Conservation (phyloP, 2,329 filamentous ascomycete species). For the Hymenoscyphus repandus region DNA sequence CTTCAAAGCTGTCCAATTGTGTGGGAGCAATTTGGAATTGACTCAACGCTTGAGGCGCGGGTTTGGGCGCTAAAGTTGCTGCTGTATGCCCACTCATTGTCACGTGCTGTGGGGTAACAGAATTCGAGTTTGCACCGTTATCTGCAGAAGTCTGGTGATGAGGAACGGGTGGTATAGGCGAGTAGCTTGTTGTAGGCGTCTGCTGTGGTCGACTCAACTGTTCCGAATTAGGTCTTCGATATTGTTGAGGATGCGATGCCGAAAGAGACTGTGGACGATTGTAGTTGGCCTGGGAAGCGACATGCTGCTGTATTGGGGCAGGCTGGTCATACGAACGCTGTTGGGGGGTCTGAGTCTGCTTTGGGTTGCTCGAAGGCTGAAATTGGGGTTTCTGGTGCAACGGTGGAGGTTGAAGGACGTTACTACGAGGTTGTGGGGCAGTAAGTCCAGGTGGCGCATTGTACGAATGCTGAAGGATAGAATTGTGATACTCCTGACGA, state of each 20-base stretch:
- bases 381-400: constrained; percentile 19
- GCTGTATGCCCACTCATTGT: background rate
- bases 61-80: background rate
- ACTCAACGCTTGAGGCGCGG: background rate
- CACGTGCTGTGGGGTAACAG: too few species aligned
- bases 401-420: constrained; percentile 18
- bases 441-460: constrained; percentile 13
- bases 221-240: background rate
- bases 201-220: background rate
- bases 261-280: background rate
- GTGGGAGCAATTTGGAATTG: background rate
- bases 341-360: background rate
- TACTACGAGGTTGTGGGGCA: constrained; percentile 10
- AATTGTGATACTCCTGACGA: constrained; percentile 28
- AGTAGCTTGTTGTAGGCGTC: background rate
- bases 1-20: too few species aligned
- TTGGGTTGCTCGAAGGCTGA: constrained; percentile 4
- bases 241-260: constrained; percentile 8
- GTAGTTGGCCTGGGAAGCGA: background rate
- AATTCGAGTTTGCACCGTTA: too few species aligned
- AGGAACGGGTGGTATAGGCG: too few species aligned
- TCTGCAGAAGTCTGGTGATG: background rate
- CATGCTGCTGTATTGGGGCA: background rate
- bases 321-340: background rate
- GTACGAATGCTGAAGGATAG: constrained; percentile 23